Conservation (phyloP, 2,329 filamentous ascomycete species). For the Diaporthe aspalathi region DNA sequence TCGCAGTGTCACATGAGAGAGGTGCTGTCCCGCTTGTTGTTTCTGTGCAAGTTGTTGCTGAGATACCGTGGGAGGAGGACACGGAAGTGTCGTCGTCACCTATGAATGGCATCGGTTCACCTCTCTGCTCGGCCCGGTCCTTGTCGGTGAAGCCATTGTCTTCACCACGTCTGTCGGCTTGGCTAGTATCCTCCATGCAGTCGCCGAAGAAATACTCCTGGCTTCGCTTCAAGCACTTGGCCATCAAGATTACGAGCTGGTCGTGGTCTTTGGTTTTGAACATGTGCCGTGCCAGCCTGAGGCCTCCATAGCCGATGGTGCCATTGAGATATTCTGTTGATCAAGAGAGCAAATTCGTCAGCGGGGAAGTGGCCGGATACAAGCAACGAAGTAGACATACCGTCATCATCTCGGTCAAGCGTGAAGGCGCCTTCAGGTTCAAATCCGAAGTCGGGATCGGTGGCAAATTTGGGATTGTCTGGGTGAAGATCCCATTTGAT, state of each 20-base stretch:
- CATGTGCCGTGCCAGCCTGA: conserved; percentile 23
- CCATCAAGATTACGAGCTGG: conserved; percentile 48
- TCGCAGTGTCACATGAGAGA: not conserved
- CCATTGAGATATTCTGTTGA: conserved; percentile 14
- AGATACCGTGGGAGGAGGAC: not conserved
- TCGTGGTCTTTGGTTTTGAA: conserved; percentile 26
- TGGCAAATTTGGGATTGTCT: conserved; percentile 31
- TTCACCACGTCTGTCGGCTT: conserved; percentile 2
- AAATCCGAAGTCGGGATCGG: conserved; percentile 13
- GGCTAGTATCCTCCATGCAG: not conserved
- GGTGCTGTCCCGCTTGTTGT: not conserved
- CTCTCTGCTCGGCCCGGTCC: conserved; percentile 7
- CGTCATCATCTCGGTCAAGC: not conserved
- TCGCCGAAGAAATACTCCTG: not conserved
- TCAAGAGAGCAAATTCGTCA: not conserved
- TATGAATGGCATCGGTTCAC: conserved; percentile 22
- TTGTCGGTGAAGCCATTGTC: not conserved
- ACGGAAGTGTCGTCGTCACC: conserved; percentile 11
- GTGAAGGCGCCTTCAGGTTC: conserved; percentile 12
- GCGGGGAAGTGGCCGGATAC: not conserved
- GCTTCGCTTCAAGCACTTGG: conserved; percentile 34
- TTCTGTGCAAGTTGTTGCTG: not conserved
- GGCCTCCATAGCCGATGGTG: conserved; percentile 10
- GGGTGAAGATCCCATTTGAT: conserved; percentile 25
- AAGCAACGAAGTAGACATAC: not conserved